phyloP scores from a whole-genome alignment of 176 grass and related monocot genomes.

The Alopecurus myosuroides region DNA sequence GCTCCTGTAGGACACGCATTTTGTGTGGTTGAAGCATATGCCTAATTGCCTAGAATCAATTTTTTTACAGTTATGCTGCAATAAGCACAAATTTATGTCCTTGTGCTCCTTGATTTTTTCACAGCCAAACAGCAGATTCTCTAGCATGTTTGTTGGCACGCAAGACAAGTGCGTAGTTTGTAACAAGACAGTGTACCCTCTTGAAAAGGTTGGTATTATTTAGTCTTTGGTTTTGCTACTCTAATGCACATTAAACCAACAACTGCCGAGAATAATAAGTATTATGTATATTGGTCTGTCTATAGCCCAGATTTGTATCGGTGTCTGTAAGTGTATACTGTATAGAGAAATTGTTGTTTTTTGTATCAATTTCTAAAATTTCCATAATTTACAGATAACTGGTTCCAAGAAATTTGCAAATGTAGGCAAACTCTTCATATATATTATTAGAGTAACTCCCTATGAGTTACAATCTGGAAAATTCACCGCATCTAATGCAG shows the following conservation, averaged over 20 bases:
- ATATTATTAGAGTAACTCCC: neutral
- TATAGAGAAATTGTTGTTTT: neutral
- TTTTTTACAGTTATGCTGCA: neutral
- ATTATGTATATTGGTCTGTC: neutral
- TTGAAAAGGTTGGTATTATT: slow-evolving; percentile 74
- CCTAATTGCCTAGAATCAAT: neutral
- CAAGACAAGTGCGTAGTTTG: slow-evolving; percentile 93
- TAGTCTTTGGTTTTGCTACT: neutral
- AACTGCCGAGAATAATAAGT: neutral
- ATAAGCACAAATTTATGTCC: neutral
- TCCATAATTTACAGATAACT: slow-evolving; percentile 6
- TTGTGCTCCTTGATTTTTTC: slow-evolving; percentile 6
- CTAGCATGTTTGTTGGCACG: slow-evolving; percentile 82
- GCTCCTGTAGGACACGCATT: neutral
- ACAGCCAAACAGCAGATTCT: slow-evolving; percentile 60
- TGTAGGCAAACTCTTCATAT: neutral
- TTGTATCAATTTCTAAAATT: neutral
- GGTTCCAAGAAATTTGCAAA: neutral
- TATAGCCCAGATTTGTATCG: neutral
- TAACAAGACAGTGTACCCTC: slow-evolving; percentile 86
- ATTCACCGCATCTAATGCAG: neutral
- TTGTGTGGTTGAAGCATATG: slow-evolving; percentile 1
- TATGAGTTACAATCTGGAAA: neutral
- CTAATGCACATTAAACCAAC: slow-evolving; percentile 1
- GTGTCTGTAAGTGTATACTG: neutral